phyloP scores from a whole-genome alignment of 2,329 filamentous ascomycete species.

The Aspergillus sclerotialis region DNA sequence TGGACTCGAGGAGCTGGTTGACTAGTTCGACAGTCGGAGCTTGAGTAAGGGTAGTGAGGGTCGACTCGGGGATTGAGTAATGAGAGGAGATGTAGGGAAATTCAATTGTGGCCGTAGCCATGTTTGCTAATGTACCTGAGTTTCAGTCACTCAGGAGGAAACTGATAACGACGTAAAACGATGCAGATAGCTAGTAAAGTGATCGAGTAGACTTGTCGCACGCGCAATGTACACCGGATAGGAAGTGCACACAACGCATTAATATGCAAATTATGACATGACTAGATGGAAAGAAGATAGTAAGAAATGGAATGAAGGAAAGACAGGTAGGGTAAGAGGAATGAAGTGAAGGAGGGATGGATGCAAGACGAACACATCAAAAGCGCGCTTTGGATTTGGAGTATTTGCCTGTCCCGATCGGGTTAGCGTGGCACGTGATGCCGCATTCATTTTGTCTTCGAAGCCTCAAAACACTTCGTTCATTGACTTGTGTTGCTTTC shows the following conservation, averaged over 20 bases:
- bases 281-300: slow-evolving; percentile 5
- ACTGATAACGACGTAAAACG: background rate
- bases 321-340: slow-evolving; percentile 7
- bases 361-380: slow-evolving; percentile 3
- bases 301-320: slow-evolving; percentile 8
- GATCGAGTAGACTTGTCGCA: slow-evolving; percentile 2
- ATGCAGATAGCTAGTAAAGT: slow-evolving; percentile 18
- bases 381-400: slow-evolving; percentile 7
- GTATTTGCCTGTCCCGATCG: slow-evolving; percentile 10
- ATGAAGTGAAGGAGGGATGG: slow-evolving; percentile 6
- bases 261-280: slow-evolving; percentile 12
- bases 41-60: slow-evolving; percentile 49
- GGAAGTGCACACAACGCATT: slow-evolving; percentile 13
- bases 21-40: slow-evolving; percentile 70
- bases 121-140: slow-evolving; percentile 21
- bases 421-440: slow-evolving; percentile 8
- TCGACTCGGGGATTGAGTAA: slow-evolving; percentile 51
- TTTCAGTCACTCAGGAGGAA: slow-evolving; percentile 1
- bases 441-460: background rate
- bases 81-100: slow-evolving; percentile 53
- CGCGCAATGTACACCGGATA: slow-evolving; percentile 8
- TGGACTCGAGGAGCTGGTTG: slow-evolving; percentile 62
- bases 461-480: background rate
- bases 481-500: too few species aligned
- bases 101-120: slow-evolving; percentile 53